Percentiles rank a stretch among this genome's conserved stretches.
Conservation (phyloP, 2,329 filamentous ascomycete species). For the Aspergillus fijiensis region DNA sequence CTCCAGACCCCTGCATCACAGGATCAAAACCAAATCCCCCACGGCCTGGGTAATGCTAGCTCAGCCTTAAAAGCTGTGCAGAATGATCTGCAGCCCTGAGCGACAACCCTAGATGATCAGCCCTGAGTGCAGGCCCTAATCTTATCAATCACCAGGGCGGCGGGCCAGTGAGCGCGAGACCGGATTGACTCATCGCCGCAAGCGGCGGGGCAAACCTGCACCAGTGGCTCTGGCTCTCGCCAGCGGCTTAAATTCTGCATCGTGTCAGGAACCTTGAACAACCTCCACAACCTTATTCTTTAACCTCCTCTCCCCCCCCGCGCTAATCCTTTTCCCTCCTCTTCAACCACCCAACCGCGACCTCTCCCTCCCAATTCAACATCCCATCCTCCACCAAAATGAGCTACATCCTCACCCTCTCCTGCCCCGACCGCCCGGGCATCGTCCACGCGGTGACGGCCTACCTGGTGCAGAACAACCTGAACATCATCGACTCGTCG, state of each 20-base stretch:
- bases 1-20: too few species aligned
- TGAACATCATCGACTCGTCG: conserved; percentile 82
- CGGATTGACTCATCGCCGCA: neutral
- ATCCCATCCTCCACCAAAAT: conserved; percentile 28
- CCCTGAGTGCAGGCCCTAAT: conserved; percentile 13
- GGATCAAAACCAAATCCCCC: too few species aligned
- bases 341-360: neutral
- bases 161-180: conserved; percentile 14
- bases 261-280: neutral
- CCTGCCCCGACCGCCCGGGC: conserved; percentile 79
- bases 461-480: conserved; percentile 67
- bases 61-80: neutral
- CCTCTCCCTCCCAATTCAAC: conserved; percentile 7
- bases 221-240: neutral
- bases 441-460: conserved; percentile 83
- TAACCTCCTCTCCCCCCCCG: neutral
- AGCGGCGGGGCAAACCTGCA: conserved; percentile 1
- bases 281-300: neutral
- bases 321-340: conserved; percentile 2
- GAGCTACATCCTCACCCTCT: conserved; percentile 75
- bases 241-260: conserved; percentile 4
- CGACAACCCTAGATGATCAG: neutral
- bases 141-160: conserved; percentile 18
- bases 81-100: neutral
- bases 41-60: neutral